These are phyloP conservation scores for Gastrodia elata DNA, from an alignment of 106 monocot species.

Conservation along the genomic window DNA sequence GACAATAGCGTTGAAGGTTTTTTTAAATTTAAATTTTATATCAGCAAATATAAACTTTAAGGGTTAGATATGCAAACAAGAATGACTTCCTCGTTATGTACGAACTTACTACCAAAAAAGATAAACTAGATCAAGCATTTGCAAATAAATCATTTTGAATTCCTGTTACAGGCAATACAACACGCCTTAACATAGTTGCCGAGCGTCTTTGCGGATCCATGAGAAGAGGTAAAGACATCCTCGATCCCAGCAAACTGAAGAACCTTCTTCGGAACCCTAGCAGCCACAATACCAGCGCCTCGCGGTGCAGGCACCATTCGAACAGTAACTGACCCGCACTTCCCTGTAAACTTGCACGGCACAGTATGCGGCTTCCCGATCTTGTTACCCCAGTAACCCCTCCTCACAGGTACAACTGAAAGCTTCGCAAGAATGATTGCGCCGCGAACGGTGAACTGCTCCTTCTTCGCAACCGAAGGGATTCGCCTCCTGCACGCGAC, in stretches of 20 bases:
- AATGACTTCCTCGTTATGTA: too few relatives aligned
- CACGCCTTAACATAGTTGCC: slow-evolving; percentile 73
- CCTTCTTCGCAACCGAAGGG: too few relatives aligned
- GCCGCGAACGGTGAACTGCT: slow-evolving; percentile 28
- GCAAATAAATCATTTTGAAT: neutral
- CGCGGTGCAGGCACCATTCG: slow-evolving; percentile 64
- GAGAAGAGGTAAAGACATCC: slow-evolving; percentile 62
- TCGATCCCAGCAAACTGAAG: slow-evolving; percentile 72
- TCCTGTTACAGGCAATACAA: neutral
- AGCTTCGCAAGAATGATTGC: slow-evolving; percentile 45
- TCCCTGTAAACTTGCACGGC: slow-evolving; percentile 65
- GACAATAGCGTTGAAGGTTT: too few relatives aligned
- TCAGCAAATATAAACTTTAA: too few relatives aligned
- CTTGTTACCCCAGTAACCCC: slow-evolving; percentile 81
- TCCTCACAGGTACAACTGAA: slow-evolving; percentile 46
- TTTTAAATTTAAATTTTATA: too few relatives aligned
- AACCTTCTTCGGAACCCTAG: slow-evolving; percentile 59
- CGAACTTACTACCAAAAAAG: too few relatives aligned
- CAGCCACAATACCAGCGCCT: slow-evolving; percentile 61
- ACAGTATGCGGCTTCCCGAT: slow-evolving; percentile 65
- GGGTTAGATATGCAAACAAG: too few relatives aligned
- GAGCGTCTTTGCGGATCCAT: slow-evolving; percentile 62
- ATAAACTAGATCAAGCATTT: too few relatives aligned
- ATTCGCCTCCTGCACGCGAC: too few relatives aligned
- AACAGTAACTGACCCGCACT: slow-evolving; percentile 66